Conservation (phyloP, 2,329 filamentous ascomycete genomes). For the Epichloe uncinata region DNA sequence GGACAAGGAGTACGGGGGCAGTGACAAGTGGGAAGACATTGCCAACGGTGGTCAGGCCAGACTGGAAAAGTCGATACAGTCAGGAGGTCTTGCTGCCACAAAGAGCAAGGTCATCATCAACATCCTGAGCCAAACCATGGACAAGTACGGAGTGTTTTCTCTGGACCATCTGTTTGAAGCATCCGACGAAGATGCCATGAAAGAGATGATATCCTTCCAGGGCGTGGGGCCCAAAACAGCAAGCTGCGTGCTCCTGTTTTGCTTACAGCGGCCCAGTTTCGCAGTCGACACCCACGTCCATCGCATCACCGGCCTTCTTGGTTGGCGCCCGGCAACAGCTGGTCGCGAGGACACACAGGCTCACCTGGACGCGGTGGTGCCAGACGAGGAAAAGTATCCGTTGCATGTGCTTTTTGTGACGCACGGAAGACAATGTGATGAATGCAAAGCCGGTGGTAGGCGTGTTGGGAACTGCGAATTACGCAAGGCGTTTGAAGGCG, state of each 20-base stretch:
- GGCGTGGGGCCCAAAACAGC: slow-evolving; percentile 43
- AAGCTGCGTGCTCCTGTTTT: slow-evolving; percentile 38
- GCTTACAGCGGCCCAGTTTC: slow-evolving; percentile 32
- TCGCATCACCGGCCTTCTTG: slow-evolving; percentile 33
- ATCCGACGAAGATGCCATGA: slow-evolving; percentile 33
- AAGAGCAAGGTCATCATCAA: slow-evolving; percentile 62
- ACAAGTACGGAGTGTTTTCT: slow-evolving; percentile 27
- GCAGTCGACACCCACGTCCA: slow-evolving; percentile 42
- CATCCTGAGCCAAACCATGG: slow-evolving; percentile 51
- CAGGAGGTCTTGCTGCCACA: slow-evolving; percentile 55
- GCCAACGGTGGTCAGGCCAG: slow-evolving; percentile 24
- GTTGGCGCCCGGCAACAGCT: slow-evolving; percentile 31
- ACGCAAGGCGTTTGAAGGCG: slow-evolving; percentile 24
- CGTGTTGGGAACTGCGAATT: slow-evolving; percentile 25
- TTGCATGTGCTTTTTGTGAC: slow-evolving; percentile 37
- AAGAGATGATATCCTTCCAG: slow-evolving; percentile 33
- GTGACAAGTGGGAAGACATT: slow-evolving; percentile 30
- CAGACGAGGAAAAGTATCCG: slow-evolving; percentile 35
- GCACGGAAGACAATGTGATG: slow-evolving; percentile 31
- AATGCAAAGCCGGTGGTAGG: slow-evolving; percentile 32
- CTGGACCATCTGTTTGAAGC: slow-evolving; percentile 34
- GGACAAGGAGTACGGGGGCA: slow-evolving; percentile 29
- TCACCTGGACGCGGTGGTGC: slow-evolving; percentile 34
- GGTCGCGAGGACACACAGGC: slow-evolving; percentile 33
- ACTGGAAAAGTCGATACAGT: slow-evolving; percentile 49